These are phyloP conservation scores for Cornus controversa DNA, from an alignment of 148 eudicot genomes.

Conservation along the genomic window DNA sequence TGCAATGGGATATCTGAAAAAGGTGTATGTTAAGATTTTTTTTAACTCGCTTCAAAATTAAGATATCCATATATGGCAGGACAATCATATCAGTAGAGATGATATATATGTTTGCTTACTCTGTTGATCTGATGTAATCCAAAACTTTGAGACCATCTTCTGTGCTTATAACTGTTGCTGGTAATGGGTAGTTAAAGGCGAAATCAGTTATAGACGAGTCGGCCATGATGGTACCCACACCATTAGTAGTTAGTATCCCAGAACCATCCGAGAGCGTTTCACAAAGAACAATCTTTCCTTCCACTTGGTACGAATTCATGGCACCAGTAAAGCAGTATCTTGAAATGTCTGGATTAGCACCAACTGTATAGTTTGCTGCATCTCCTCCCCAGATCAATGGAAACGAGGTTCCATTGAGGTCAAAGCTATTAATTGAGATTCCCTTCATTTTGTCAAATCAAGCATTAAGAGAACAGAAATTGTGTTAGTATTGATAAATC, in stretches of 20 bases:
- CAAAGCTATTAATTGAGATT: too few relatives aligned
- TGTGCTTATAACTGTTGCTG: background rate
- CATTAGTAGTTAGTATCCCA: too few relatives aligned
- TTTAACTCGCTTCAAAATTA: too few relatives aligned
- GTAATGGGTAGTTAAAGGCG: conserved; percentile 6
- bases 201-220: background rate
- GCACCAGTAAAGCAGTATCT: background rate
- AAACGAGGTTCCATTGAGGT: background rate
- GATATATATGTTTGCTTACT: background rate
- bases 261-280: background rate
- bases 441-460: too few relatives aligned
- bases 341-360: background rate
- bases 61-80: too few relatives aligned
- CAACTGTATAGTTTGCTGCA: background rate
- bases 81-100: too few relatives aligned
- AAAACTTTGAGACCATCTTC: background rate
- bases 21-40: too few relatives aligned
- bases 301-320: background rate
- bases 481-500: background rate
- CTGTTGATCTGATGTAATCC: background rate
- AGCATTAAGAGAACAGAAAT: too few relatives aligned
- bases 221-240: too few relatives aligned
- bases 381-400: background rate
- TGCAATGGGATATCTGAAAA: too few relatives aligned
- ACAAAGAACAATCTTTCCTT: background rate